These are phyloP conservation scores for Barbarea vulgaris DNA, from an alignment of 345 rosid species.

Conservation along the genomic window DNA sequence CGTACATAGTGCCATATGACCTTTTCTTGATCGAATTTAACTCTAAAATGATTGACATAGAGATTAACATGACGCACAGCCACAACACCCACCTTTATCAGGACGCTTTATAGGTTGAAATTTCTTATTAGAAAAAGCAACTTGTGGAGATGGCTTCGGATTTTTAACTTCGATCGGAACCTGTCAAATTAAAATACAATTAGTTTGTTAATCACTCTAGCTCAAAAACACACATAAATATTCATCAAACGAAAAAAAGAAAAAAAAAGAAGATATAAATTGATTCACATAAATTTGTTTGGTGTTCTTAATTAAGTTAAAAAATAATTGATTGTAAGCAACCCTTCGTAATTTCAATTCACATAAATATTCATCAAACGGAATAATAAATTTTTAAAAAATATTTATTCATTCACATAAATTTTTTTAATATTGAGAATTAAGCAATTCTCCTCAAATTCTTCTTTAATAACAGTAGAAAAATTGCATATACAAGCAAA, in stretches of 20 bases:
- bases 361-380: no score
- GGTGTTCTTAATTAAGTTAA: no score
- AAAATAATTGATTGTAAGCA: not conserved
- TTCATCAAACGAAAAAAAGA: no score
- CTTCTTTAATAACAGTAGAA: not conserved
- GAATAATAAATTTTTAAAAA: no score
- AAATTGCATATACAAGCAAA: no score
- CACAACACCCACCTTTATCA: slow-evolving; percentile 64
- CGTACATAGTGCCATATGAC: slow-evolving; percentile 66
- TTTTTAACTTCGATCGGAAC: not conserved
- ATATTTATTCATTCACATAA: no score
- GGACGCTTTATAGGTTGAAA: slow-evolving; percentile 56
- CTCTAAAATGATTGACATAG: slow-evolving; percentile 65
- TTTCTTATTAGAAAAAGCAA: slow-evolving; percentile 26
- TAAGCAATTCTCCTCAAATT: not conserved
- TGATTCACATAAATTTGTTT: no score
- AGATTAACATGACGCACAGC: slow-evolving; percentile 47
- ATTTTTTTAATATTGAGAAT: no score
- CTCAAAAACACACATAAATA: no score
- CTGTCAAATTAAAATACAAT: slow-evolving; percentile 7
- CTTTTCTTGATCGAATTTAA: slow-evolving; percentile 50
- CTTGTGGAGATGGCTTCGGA: slow-evolving; percentile 18
- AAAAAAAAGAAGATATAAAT: no score
- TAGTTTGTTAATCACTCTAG: not conserved
- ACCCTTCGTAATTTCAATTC: not conserved